These are phyloP conservation scores for Penicillium longicatenatum DNA, from an alignment of 495 filamentous ascomycete genomes.

Conservation along the genomic window DNA sequence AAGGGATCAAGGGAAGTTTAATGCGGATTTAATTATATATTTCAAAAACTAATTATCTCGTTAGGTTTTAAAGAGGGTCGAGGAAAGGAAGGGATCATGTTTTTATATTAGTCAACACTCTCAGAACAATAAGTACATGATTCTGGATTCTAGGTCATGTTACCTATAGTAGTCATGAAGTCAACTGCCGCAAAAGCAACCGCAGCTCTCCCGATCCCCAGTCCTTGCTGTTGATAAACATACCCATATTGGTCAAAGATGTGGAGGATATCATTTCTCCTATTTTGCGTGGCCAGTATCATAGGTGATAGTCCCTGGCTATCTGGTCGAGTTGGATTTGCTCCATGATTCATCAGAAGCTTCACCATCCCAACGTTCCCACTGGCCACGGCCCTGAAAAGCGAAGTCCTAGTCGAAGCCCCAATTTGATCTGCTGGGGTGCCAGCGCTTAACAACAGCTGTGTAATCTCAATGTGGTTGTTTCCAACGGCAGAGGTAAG, in stretches of 20 bases:
- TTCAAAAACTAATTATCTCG: too few species aligned
- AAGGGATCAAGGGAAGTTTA: too few species aligned
- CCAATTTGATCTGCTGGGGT: neutral
- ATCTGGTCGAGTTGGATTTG: neutral
- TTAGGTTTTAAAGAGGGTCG: too few species aligned
- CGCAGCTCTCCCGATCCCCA: neutral
- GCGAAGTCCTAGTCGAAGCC: neutral
- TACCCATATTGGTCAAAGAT: neutral
- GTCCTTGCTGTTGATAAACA: neutral
- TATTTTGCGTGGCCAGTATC: neutral
- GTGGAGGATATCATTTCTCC: neutral
- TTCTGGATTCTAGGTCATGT: too few species aligned
- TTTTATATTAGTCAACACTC: too few species aligned
- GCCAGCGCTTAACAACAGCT: neutral
- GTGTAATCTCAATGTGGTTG: neutral
- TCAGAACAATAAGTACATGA: too few species aligned
- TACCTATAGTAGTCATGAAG: neutral
- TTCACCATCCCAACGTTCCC: neutral
- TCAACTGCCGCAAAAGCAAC: neutral
- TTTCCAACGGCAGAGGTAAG: neutral
- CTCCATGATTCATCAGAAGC: neutral
- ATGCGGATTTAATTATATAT: too few species aligned
- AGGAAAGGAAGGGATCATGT: too few species aligned
- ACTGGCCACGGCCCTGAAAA: neutral
- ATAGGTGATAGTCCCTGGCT: neutral